Conservation (phyloP, 2,329 filamentous ascomycete species). For the Byssothecium circinans region DNA sequence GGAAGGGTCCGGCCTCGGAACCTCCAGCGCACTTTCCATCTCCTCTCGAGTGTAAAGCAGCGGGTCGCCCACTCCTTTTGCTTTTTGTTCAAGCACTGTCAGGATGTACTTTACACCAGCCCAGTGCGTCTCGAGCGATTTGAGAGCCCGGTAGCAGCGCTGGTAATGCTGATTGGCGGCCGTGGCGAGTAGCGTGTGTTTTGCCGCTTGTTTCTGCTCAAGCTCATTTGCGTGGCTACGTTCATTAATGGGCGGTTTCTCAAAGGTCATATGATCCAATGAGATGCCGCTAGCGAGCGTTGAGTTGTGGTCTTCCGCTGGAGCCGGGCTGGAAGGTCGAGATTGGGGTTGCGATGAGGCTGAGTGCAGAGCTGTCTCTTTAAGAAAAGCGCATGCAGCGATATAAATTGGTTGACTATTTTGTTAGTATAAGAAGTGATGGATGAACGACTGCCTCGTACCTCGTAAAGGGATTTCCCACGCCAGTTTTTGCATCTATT, state of each 20-base stretch:
- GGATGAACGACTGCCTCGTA: conserved; percentile 11
- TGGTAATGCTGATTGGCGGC: conserved; percentile 87
- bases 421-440: conserved; percentile 15
- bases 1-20: conserved; percentile 52
- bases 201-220: conserved; percentile 54
- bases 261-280: conserved; percentile 24
- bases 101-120: conserved; percentile 84
- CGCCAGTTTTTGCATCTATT: conserved; percentile 81
- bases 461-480: conserved; percentile 81
- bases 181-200: conserved; percentile 76
- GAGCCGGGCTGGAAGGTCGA: conserved; percentile 54
- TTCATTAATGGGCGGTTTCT: conserved; percentile 15
- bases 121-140: conserved; percentile 83
- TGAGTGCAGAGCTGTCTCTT: conserved; percentile 74
- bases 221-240: conserved; percentile 21
- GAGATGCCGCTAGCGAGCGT: conserved; percentile 42
- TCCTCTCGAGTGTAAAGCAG: conserved; percentile 69
- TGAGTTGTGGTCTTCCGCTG: conserved; percentile 22
- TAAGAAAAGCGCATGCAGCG: conserved; percentile 83
- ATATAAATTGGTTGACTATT: conserved; percentile 85
- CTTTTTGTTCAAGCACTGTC: conserved; percentile 82
- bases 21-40: conserved; percentile 69
- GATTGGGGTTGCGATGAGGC: conserved; percentile 65
- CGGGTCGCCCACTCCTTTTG: conserved; percentile 81
- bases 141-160: conserved; percentile 78